These are phyloP conservation scores for Cladophialophora bantiana DNA, from an alignment of 2,329 filamentous ascomycete genomes.

Conservation along the genomic window DNA sequence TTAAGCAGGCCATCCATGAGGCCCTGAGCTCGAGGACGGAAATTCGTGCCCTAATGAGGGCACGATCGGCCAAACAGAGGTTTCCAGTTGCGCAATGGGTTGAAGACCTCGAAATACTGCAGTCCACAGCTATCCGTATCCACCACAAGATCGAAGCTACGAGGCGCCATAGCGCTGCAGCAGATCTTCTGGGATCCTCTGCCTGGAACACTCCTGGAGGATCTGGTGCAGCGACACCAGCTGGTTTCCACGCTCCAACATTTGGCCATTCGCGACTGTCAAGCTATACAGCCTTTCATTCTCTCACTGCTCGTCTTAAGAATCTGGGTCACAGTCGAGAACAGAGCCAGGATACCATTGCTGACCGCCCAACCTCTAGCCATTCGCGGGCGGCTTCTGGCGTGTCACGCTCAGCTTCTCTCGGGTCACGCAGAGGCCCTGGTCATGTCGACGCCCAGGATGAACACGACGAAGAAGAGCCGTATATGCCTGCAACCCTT, in stretches of 20 bases:
- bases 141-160: conserved; percentile 55
- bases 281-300: conserved; percentile 44
- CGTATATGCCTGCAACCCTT: conserved; percentile 36
- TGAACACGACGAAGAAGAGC: conserved; percentile 40
- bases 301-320: conserved; percentile 48
- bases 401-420: conserved; percentile 46
- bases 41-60: conserved; percentile 68
- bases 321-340: conserved; percentile 50
- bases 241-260: conserved; percentile 47
- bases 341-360: conserved; percentile 42
- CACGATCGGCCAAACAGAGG: conserved; percentile 68
- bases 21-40: conserved; percentile 65
- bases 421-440: conserved; percentile 51
- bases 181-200: conserved; percentile 23
- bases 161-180: conserved; percentile 35
- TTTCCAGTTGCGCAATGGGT: conserved; percentile 74
- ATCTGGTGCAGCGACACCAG: conserved; percentile 39
- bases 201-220: conserved; percentile 25
- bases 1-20: conserved; percentile 68
- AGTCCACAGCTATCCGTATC: conserved; percentile 65
- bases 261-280: conserved; percentile 44
- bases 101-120: conserved; percentile 68
- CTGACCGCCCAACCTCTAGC: conserved; percentile 1
- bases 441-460: conserved; percentile 45
- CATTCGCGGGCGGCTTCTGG: conserved; percentile 15